Conservation (phyloP, 495 filamentous ascomycete species). For the Hypoxylon lienhwacheense region DNA sequence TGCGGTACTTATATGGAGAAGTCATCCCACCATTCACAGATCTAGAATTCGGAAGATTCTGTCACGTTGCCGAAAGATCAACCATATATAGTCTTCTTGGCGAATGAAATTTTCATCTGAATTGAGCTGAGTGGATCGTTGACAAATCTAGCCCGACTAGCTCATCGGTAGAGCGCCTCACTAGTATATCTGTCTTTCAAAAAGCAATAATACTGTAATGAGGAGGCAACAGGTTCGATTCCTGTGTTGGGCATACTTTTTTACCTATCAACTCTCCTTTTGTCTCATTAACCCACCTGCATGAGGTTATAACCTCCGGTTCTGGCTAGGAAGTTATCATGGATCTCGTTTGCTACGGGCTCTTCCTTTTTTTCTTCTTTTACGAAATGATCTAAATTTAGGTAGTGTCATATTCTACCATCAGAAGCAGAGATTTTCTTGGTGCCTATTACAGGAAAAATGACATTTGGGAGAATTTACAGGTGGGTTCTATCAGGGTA, state of each 20-base stretch:
- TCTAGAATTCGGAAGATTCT: too few species aligned
- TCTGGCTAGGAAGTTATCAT: neutral
- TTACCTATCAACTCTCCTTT: too few species aligned
- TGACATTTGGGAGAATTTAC: too few species aligned
- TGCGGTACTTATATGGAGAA: too few species aligned
- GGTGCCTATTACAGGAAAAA: too few species aligned
- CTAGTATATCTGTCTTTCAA: constrained; percentile 10
- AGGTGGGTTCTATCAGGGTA: too few species aligned
- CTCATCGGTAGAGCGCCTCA: constrained; percentile 24
- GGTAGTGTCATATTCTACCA: neutral
- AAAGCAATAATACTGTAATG: neutral
- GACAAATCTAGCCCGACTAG: constrained; percentile 11
- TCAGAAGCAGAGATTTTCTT: neutral
- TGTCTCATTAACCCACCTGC: neutral
- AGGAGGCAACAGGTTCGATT: constrained; percentile 29
- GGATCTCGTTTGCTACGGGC: neutral
- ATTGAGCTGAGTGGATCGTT: neutral
- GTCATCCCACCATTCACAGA: too few species aligned
- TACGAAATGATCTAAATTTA: too few species aligned
- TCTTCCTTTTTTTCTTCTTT: neutral
- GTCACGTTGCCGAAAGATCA: too few species aligned
- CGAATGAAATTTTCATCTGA: neutral
- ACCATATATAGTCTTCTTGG: neutral
- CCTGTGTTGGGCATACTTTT: constrained; percentile 19
- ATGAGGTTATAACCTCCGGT: too few species aligned